Base-by-base conservation (phyloP, 192 early-diverging fungal genomes). In the Coemansia sp. region DNA sequence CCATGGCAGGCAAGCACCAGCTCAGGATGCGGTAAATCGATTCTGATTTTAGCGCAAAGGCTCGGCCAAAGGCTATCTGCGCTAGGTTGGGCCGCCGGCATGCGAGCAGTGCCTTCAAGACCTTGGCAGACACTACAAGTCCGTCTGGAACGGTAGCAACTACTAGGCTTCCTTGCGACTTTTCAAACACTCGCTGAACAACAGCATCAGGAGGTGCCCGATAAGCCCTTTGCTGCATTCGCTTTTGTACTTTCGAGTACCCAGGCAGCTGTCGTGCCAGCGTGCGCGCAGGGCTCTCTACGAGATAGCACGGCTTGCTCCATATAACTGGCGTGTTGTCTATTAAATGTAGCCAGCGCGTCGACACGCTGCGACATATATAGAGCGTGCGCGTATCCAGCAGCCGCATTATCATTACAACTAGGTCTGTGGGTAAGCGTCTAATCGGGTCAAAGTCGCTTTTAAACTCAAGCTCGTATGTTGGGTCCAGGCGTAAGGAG, bases 291-390 rank as follows among this genome's bases (percentile, higher is more conserved):
- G 56, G 22, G 13, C 34, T 45, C 11, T 58, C 18, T 0, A 20
- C 2, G 8, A 29, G 20, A 40, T 65, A 74, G 45, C 55, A 47
- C 11, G 69, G 68, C 0, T 50, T 37, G 38, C 70, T 61, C 78
- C 78, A 81, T 10, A 81, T 52, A 9, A 60, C 64, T 1, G 78
- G 73, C n/a, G 45, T 63, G 8, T 29, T 13, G 56, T 81, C 78
- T 11, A 81, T 27, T 13, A 81, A 38, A 20, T 39, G 20, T 41
- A 32, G 41, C 78, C 78, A 81, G 24, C 53, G 67, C 27, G 32
- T 37, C n/a, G 69, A 69, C 32, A 81, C 78, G 6, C 29, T 53
- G 32, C 78, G 73, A 41, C 73, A 75, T 22, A 41, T 47, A 22
- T 65, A n/a, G 22, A 81, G 65, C 10, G 39, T 38, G 9, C 70